phyloP scores from a whole-genome alignment of 306 rosid genomes.

The Vicia villosa region DNA sequence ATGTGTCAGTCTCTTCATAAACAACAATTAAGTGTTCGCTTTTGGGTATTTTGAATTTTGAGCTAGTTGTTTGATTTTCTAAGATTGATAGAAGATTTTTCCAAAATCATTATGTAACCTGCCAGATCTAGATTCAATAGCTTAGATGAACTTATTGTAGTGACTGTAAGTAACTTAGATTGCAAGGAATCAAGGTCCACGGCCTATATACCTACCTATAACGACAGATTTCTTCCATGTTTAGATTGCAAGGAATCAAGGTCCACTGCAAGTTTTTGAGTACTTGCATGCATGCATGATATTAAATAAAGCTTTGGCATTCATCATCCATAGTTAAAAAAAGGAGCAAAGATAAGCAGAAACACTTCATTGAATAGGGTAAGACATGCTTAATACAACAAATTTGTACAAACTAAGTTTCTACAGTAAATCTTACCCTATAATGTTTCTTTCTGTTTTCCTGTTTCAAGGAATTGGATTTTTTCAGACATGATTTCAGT shows the following conservation, averaged over 20 bases:
- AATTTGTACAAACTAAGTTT: slow-evolving; percentile 33
- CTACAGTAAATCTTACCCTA: slow-evolving; percentile 49
- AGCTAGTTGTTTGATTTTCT: too few species aligned
- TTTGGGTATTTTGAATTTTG: too few species aligned
- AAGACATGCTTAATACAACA: neutral
- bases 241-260: too few species aligned
- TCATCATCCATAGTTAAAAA: neutral
- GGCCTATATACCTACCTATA: neutral
- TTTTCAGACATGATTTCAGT: slow-evolving; percentile 46
- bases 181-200: neutral
- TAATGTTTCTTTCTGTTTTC: slow-evolving; percentile 35
- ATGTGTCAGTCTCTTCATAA: too few species aligned
- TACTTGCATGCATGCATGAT: too few species aligned
- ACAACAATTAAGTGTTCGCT: too few species aligned
- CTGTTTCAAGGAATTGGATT: slow-evolving; percentile 19
- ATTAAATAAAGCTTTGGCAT: too few species aligned
- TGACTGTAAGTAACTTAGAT: neutral
- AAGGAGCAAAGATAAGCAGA: neutral
- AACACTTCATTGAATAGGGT: neutral
- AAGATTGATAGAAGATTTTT: too few species aligned
- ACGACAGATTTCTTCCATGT: neutral
- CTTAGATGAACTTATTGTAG: neutral
- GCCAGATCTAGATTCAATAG: neutral
- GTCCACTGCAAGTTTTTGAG: too few species aligned
- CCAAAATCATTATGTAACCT: neutral